Base-by-base conservation (phyloP, 164 flowering plant species). In the Vitis vinifera region DNA sequence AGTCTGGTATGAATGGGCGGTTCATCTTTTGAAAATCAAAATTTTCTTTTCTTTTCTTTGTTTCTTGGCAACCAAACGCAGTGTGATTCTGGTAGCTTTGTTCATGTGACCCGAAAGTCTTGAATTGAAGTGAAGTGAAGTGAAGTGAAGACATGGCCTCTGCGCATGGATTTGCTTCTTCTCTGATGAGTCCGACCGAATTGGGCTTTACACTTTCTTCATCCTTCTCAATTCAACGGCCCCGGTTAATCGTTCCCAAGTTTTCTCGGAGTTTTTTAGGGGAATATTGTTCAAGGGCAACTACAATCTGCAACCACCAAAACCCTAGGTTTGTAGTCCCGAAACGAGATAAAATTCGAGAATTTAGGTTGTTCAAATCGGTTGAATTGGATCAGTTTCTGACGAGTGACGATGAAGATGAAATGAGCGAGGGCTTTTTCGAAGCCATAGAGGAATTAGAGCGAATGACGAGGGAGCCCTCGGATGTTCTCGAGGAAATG, bases 361-460 rank as follows among this genome's bases (percentile, higher is more conserved):
- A 75, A 19, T 84, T 77, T 31, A 76, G 80, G 78, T 15, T 73
- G 48, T 78, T 77, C 49, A 84, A 80, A 8, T 84, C 91, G 14
- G 84, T 85, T 9, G 85, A 90, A 51, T 64, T 89, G 78, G 92
- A 85, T 66, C 76, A 77, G 48, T 83, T 84, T 53, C 30, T 84
- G 57, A 86, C 91, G 5, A 88, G 88, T 57, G 88, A 78, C 8
- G 88, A 84, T 56, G 86, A 80, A 67, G 90, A 88, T 29, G 94
- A 86, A 68, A 82, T 91, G 90, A 77, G 95, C 48, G 91, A 88
- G 4, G 92, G 86, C 17, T 87, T 94, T 64, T 88, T 85, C 29
- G 94, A 91, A 76, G 91, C 97, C 8, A 94, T 94, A 53, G 97
- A 91, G 80, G 99, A 92, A 66, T 72, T 94, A 59, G 97, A 91